A percentile compares a stretch with the other conserved stretches of the same genome.
Conservation (phyloP, 73 alveolate species). For the Tetrahymena malaccensis region DNA sequence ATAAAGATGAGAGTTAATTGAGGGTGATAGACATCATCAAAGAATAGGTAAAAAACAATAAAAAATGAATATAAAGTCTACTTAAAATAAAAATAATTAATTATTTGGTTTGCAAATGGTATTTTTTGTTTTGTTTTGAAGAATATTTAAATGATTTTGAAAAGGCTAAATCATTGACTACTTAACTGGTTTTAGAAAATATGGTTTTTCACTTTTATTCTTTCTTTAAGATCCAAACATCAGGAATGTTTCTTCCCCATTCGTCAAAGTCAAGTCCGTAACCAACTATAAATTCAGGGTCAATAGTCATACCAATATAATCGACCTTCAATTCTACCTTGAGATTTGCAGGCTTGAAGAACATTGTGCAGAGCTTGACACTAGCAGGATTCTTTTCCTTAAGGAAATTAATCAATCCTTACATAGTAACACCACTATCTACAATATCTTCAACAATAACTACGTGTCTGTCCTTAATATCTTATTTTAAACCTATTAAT, state of each 20-base stretch:
- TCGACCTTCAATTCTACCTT: conserved; percentile 8
- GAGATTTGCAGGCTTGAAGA: conserved; percentile 10
- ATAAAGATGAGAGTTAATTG: background rate
- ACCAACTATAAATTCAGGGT: conserved; percentile 28
- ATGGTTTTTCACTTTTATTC: background rate
- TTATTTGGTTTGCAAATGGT: background rate
- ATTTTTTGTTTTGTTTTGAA: no score
- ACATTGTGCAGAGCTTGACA: conserved; percentile 8
- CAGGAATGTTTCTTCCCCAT: conserved; percentile 23
- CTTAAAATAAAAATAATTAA: background rate
- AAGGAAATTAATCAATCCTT: conserved; percentile 8
- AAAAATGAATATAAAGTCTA: background rate
- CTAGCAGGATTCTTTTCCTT: conserved; percentile 18
- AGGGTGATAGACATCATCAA: background rate
- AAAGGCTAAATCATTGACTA: no score
- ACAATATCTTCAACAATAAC: conserved; percentile 35
- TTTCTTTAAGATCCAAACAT: background rate
- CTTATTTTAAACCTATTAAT: conserved; percentile 21
- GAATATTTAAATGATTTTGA: no score
- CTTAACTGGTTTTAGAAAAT: no score
- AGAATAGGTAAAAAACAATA: no score
- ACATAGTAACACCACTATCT: conserved; percentile 37
- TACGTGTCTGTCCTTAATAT: conserved; percentile 13
- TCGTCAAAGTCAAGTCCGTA: conserved; percentile 41
- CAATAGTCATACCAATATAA: conserved; percentile 20